Percentiles rank a stretch among this genome's conserved stretches.
Conservation (phyloP, 169 alveolate species). For the Eimeria brunetti region DNA sequence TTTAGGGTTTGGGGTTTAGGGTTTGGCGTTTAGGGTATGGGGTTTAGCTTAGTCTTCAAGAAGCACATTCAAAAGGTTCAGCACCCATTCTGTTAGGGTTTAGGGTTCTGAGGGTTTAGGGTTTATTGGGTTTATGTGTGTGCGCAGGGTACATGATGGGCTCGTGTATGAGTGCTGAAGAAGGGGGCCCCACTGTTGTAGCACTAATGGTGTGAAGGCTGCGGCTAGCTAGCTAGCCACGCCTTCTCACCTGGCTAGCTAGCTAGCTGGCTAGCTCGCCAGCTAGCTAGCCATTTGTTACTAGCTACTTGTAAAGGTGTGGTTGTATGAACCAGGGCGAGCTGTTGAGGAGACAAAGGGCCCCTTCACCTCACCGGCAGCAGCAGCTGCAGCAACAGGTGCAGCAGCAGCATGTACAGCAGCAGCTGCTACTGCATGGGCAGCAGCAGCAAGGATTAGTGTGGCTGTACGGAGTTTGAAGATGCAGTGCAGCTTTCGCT, state of each 20-base stretch:
- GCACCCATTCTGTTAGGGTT: not conserved
- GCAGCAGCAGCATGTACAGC: not conserved
- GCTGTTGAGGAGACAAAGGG: not conserved
- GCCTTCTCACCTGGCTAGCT: too few relatives aligned
- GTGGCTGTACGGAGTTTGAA: not conserved
- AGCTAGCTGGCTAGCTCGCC: too few relatives aligned
- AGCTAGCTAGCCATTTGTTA: not conserved
- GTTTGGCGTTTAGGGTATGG: not conserved
- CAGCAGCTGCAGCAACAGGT: too few relatives aligned
- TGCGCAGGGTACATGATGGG: constrained; percentile 49
- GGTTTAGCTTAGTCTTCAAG: too few relatives aligned
- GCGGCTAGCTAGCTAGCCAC: constrained; percentile 18
- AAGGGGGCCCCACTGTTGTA: not conserved
- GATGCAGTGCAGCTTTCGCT: not conserved
- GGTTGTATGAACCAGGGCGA: not conserved
- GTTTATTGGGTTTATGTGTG: not conserved
- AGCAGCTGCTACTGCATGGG: not conserved
- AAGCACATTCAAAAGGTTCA: not conserved
- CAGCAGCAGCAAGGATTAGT: too few relatives aligned
- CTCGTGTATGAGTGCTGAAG: constrained; percentile 30
- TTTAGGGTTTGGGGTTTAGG: not conserved
- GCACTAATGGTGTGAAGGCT: not conserved
- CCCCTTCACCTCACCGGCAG: constrained; percentile 1
- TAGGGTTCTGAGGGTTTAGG: too few relatives aligned
- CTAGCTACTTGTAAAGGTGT: not conserved